phyloP scores from a whole-genome alignment of 2,329 filamentous ascomycete species.

The Hypoxylon sp. region DNA sequence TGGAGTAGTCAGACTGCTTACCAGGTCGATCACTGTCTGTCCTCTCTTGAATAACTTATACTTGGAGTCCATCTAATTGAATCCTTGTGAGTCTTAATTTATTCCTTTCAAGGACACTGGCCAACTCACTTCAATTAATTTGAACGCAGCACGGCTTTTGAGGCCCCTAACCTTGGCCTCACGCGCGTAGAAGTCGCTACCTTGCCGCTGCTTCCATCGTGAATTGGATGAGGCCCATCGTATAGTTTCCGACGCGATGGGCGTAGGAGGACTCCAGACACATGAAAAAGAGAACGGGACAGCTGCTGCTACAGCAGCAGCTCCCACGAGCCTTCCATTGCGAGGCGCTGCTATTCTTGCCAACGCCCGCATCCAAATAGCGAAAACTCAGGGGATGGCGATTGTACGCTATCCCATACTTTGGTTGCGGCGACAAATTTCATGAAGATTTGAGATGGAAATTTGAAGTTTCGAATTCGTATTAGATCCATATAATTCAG shows the following conservation, averaged over 20 bases:
- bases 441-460: neutral
- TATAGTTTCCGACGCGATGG: slow-evolving; percentile 8
- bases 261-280: neutral
- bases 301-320: slow-evolving; percentile 32
- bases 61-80: slow-evolving; percentile 81
- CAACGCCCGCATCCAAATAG: slow-evolving; percentile 49
- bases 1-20: slow-evolving; percentile 58
- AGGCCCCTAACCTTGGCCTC: slow-evolving; percentile 84
- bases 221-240: slow-evolving; percentile 72
- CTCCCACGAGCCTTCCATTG: slow-evolving; percentile 49
- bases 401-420: slow-evolving; percentile 44
- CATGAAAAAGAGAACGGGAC: slow-evolving; percentile 5
- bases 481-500: slow-evolving; percentile 1
- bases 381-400: slow-evolving; percentile 25
- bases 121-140: slow-evolving; percentile 82
- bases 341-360: slow-evolving; percentile 46
- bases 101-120: neutral
- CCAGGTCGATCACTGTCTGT: slow-evolving; percentile 91
- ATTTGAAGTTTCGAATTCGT: neutral
- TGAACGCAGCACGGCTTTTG: slow-evolving; percentile 94
- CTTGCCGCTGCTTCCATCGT: slow-evolving; percentile 87
- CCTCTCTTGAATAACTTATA: slow-evolving; percentile 83
- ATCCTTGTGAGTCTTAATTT: slow-evolving; percentile 20
- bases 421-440: slow-evolving; percentile 17
- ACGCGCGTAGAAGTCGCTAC: slow-evolving; percentile 78